phyloP scores from a whole-genome alignment of 164 flowering plant genomes.

The Cinnamomum chago region DNA sequence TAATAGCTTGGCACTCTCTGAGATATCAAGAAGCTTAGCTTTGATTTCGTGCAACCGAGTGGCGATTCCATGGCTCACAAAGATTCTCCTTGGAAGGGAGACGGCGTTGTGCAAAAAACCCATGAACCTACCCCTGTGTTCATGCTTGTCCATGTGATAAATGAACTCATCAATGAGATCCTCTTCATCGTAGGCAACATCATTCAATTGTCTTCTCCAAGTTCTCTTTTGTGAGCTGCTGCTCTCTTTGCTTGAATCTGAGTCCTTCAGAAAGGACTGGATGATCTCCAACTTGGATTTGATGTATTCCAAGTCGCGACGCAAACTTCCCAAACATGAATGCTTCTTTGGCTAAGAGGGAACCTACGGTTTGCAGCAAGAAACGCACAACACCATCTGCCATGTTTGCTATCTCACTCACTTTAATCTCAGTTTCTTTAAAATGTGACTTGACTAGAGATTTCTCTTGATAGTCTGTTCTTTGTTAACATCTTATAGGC shows the following conservation, averaged over 20 bases:
- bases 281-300: constrained; percentile 25
- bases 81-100: background rate
- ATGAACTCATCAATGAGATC: constrained; percentile 6
- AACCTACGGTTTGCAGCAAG: background rate
- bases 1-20: background rate
- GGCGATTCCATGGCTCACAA: background rate
- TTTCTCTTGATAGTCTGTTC: no score
- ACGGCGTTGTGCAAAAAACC: background rate
- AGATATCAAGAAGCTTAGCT: background rate
- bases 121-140: background rate
- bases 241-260: background rate
- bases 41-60: background rate
- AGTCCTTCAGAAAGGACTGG: constrained; percentile 1
- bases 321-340: background rate
- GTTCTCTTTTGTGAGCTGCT: background rate
- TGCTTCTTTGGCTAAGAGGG: background rate
- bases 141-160: background rate
- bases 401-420: background rate
- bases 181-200: background rate
- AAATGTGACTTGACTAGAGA: no score
- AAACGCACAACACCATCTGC: background rate
- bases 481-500: no score
- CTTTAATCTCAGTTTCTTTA: no score
- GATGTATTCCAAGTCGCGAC: constrained; percentile 2
- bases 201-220: background rate